Evolutionary conservation across 371 early-diverging fungal species (phyloP), one percentile per base, ranked within the genome.

Genomic region (Paramicrosporidium saccamoebae): DNA sequence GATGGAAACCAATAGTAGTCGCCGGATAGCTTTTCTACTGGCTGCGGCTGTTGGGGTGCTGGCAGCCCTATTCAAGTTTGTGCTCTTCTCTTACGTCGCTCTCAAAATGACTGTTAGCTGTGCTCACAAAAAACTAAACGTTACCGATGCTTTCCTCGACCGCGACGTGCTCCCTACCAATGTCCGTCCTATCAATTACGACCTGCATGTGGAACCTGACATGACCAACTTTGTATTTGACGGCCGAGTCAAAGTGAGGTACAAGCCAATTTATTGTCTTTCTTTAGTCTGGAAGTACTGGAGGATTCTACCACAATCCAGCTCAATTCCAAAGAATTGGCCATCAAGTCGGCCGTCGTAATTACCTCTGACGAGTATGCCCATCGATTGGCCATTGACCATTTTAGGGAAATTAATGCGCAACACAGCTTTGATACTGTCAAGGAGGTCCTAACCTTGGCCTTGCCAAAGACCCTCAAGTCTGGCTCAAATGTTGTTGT

Each of bases 181-280:
- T 22, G 53, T 68, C 22, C 47, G 40, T 18, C 81, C 81, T 12
- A 28, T 45, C 17, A 68, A 78, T 43, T 79, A 79, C 42, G 46
- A 40, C 23, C 35, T 79, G 8, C 41, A 44, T 20, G 27, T 79
- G 22, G 51, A 44, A 10, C 75, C 78, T 3, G 48, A 71, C 36
- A 34, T 72, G 13, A 47, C 39, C 8, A 40, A 48, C 5, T 66
- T 68, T 40, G 48, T 37, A 13, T 73, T 61, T 31, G 31, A 41
- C 5, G 79, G 79, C 12, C 20, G 22, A 1, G 73, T 63, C 10
- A 31, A 27, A 18, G 20, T 42, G 13, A 23, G 29, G 43, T 47
- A 32, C 28, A 27, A 21, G 10, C 8, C 21, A 2, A 25, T 25
- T 12, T 24, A 22, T 6, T 17, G 7, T 17, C 11, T 21, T 20